phyloP scores from a whole-genome alignment of 2,329 filamentous ascomycete genomes.

The Hawksworthiomyces lignivorus region DNA sequence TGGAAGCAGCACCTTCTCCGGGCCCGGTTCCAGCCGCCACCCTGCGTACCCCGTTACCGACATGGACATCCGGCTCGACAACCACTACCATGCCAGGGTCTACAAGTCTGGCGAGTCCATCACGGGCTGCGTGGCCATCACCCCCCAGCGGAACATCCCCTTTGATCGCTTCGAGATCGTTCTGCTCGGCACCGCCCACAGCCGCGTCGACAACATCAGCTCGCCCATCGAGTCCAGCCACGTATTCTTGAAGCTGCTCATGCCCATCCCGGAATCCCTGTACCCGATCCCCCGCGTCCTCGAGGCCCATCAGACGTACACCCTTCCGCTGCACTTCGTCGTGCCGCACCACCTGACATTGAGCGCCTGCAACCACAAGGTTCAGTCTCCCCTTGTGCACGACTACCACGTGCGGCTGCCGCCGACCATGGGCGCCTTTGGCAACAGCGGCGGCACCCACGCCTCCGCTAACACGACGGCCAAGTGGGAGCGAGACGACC shows the following conservation, averaged over 20 bases:
- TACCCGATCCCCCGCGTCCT: constrained; percentile 42
- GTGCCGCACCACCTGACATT: constrained; percentile 51
- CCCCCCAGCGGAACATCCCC: constrained; percentile 33
- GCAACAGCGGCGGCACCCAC: not conserved
- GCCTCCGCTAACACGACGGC: not conserved
- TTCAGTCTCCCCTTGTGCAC: constrained; percentile 35
- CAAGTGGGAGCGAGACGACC: constrained; percentile 47
- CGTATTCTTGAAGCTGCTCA: constrained; percentile 48
- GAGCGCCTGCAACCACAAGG: constrained; percentile 45
- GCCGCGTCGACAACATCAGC: constrained; percentile 43
- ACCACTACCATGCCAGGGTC: constrained; percentile 47
- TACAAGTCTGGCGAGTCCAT: constrained; percentile 49
- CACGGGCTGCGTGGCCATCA: constrained; percentile 40
- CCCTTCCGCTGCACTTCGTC: constrained; percentile 51
- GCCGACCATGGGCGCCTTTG: constrained; percentile 36
- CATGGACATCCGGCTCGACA: constrained; percentile 42
- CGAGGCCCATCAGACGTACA: constrained; percentile 39
- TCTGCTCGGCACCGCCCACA: constrained; percentile 43
- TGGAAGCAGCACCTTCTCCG: constrained; percentile 10
- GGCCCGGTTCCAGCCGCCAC: constrained; percentile 8
- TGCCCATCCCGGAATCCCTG: constrained; percentile 41
- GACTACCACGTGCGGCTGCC: constrained; percentile 47
- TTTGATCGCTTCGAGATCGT: constrained; percentile 47
- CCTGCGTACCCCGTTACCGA: constrained; percentile 24
- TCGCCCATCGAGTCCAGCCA: constrained; percentile 40